phyloP scores from a whole-genome alignment of 441 rosid species.

The Populus hybrid region DNA sequence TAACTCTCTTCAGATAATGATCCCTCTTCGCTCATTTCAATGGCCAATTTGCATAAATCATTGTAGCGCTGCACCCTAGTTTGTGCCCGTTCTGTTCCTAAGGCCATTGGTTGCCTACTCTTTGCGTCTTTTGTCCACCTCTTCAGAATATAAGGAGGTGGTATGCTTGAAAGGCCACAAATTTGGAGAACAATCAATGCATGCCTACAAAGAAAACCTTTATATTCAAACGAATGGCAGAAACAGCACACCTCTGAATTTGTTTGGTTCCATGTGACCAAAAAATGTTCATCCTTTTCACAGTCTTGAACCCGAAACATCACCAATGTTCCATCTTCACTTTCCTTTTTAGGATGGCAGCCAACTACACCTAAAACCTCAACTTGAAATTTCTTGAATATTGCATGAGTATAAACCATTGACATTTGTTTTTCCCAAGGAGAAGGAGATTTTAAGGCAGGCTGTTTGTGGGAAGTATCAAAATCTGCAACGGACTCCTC shows the following conservation, averaged over 20 bases:
- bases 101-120: constrained; percentile 40
- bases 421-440: constrained; percentile 83
- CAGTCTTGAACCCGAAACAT: constrained; percentile 75
- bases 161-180: constrained; percentile 68
- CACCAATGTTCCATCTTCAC: constrained; percentile 50
- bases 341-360: constrained; percentile 74
- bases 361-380: constrained; percentile 85
- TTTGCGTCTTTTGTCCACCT: constrained; percentile 86
- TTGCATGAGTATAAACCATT: constrained; percentile 66
- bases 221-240: constrained; percentile 71
- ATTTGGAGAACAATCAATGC: constrained; percentile 83
- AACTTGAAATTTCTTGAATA: constrained; percentile 69
- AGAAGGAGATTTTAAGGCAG: constrained; percentile 77
- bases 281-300: constrained; percentile 58
- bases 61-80: constrained; percentile 69
- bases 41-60: constrained; percentile 60
- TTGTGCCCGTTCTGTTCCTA: constrained; percentile 47
- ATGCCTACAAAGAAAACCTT: constrained; percentile 81
- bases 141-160: constrained; percentile 60
- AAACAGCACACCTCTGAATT: constrained; percentile 64
- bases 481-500: constrained; percentile 86
- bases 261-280: constrained; percentile 62
- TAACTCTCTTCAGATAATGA: constrained; percentile 68
- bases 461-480: constrained; percentile 73
- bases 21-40: constrained; percentile 73